phyloP scores from a whole-genome alignment of 768 basidiomycete species.

The Podaxis sp. region DNA sequence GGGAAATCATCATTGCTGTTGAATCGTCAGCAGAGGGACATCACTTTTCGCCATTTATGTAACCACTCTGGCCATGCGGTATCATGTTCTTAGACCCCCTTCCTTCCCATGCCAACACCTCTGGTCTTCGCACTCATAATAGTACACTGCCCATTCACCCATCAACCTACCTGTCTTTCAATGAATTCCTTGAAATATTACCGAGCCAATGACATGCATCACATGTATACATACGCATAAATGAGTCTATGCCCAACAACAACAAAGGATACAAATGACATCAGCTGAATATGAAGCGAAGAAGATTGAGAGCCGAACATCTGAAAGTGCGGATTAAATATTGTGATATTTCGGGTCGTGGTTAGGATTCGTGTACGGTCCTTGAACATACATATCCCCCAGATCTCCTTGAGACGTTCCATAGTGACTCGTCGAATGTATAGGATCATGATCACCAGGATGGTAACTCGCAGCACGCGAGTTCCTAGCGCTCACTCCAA shows the following conservation, averaged over 20 bases:
- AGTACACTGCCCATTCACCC: too few relatives aligned
- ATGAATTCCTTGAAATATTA: too few relatives aligned
- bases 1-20: background rate
- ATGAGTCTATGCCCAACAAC: background rate
- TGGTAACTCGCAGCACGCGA: slow-evolving; percentile 2
- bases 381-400: background rate
- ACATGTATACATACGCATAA: background rate
- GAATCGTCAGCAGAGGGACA: background rate
- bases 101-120: too few relatives aligned
- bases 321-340: background rate
- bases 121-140: too few relatives aligned
- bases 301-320: background rate
- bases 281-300: background rate
- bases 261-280: background rate
- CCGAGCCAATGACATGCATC: too few relatives aligned
- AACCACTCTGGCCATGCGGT: background rate
- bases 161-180: too few relatives aligned
- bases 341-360: background rate
- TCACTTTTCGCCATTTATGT: background rate
- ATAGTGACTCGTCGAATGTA: background rate
- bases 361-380: background rate
- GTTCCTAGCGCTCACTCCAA: slow-evolving; percentile 8
- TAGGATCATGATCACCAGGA: slow-evolving; percentile 4
- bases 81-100: too few relatives aligned
- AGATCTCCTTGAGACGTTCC: slow-evolving; percentile 2